Base-by-base conservation (phyloP, 164 flowering plant genomes). In the Pachysandra terminalis region DNA sequence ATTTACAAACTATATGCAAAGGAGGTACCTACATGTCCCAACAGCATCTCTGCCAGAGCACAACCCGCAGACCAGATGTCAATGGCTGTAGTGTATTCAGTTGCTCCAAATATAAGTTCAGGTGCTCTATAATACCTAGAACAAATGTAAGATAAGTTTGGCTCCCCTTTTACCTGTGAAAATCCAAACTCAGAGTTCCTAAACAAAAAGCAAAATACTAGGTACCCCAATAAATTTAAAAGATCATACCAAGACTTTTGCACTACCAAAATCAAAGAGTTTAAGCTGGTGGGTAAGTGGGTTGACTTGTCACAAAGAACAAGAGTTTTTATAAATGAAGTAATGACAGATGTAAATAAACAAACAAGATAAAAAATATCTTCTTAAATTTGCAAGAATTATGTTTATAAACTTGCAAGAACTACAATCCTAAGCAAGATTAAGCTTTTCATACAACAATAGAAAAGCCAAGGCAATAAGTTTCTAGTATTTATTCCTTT, bases 11-110 rank as follows among this genome's bases (percentile, higher is more conserved):
- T 65, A 23, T n/a, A 40, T 15, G 45, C 54, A 65, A 1, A 48
- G 41, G 37, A 73, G 22, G 48, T 9, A 63, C 49, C 19, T 21
- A 87, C 91, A 83, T 85, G 91, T 68, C 91, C 91, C 68, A 87
- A 86, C 6, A 87, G 70, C 2, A 87, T 65, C 66, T 87, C 91
- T 58, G 91, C 89, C 53, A 87, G 72, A 56, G 85, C 89, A 73
- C 91, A 87, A 15, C 89, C 89, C 51, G 85, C 84, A 58, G 91
- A 85, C 89, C 91, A 87, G 54, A 87, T 79, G 58, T 85, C 91
- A 75, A 87, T 87, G 6, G 87, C 86, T 15, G 87, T 79, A 19
- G 91, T 83, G 63, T 87, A 87, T n/a, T n/a, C n/a, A n/a, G n/a
- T n/a, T n/a, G n/a, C n/a, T n/a, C n/a, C n/a, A n/a, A n/a, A n/a